Base-by-base conservation (phyloP, 306 rosid species). In the Castanospermum australe region DNA sequence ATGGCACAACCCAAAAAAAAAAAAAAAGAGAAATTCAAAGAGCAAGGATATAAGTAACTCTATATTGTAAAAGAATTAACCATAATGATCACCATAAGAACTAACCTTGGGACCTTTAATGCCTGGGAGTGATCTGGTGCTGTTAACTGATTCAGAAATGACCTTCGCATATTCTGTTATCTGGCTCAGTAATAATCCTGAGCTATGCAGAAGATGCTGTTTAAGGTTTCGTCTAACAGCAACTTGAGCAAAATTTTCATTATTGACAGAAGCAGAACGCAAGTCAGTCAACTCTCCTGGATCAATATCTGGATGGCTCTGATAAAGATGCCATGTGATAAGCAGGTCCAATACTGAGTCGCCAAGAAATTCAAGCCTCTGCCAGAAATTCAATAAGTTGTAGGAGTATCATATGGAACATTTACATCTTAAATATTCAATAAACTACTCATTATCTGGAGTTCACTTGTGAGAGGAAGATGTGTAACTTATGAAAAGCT, bases 331-430 rank as follows among this genome's bases (percentile, higher is more conserved):
- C 92, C 91, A 57, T 59, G 99, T 93, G 79, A 93, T 90, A 73
- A 95, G 99, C 65, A 95, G 74, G 89, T 93, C 99, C 87, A 95
- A 83, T 35, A 93, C 98, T 3, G 97, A 84, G 73, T 93, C 99
- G 0, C 99, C 99, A 13, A 95, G 97, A 90, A 90, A 95, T 79
- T 95, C 98, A 44, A 95, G 96, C 85, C 98, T 86, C 99, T 95
- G 92, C 82, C 28, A 71, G 76, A 81, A 83, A 48, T 73, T 74
- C 75, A 86, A 69, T 17, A 78, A 60, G 80, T 83, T 50, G 45
- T 1, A 75, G 54, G 41, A 44, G 25, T 7, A 73, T 9, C 17
- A 59, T 9, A 68, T 52, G 73, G 80, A 77, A 81, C 73, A 47
- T 65, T 24, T 71, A 24, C 11, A 71, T 77, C 45, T 62, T 64